Evolutionary conservation across 2,329 filamentous ascomycete genomes (phyloP), one percentile per base, ranked within the genome.

Genomic region (Trichoderma atrobrunneum): DNA sequence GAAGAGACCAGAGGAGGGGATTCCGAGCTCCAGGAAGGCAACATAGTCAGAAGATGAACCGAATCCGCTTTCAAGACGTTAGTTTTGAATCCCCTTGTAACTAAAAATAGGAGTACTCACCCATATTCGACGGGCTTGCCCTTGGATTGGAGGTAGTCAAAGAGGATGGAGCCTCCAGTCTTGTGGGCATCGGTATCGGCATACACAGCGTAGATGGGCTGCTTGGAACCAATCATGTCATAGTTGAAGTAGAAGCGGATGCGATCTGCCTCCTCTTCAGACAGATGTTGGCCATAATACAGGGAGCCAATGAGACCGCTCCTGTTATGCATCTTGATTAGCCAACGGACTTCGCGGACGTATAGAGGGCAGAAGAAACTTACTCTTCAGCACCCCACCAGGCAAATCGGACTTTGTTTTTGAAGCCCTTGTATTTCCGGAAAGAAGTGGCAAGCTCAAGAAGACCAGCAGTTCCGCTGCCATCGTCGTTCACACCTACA

Each of bases 211-310:
- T 80, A 85, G 54, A 77, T 74, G 12, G 84, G 81, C n/a, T 78
- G 76, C 4, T 79, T 78, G 18, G 83, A 85, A n/a, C 81, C 84
- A 71, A 92, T 90, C 91, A 92, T 92, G 80, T 92, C 90, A 76
- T 90, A 91, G 82, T 92, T 91, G 78, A 92, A 87, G 82, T 91
- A 91, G 36, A 92, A 88, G 2, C 86, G 84, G 76, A 92, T 89
- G 79, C 88, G 89, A 73, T 87, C 82, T 0, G 80, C 79, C 59
- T 85, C 82, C 2, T 78, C 76, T 26, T 79, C 75, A 12, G 79
- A 76, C 32, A 85, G 79, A 7, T 78, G 77, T 16, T 77, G 72
- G 1, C 79, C 81, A 72, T 85, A 85, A 78, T 83, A 78, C 24
- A 81, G 76, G 7, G 83, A 84, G n/a, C 84, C 84, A 61, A 83